Percentiles rank a stretch among this genome's conserved stretches.
These are phyloP conservation scores for Udeniomyces megalosporus DNA, from an alignment of 768 basidiomycete genomes.

Conservation along the genomic window DNA sequence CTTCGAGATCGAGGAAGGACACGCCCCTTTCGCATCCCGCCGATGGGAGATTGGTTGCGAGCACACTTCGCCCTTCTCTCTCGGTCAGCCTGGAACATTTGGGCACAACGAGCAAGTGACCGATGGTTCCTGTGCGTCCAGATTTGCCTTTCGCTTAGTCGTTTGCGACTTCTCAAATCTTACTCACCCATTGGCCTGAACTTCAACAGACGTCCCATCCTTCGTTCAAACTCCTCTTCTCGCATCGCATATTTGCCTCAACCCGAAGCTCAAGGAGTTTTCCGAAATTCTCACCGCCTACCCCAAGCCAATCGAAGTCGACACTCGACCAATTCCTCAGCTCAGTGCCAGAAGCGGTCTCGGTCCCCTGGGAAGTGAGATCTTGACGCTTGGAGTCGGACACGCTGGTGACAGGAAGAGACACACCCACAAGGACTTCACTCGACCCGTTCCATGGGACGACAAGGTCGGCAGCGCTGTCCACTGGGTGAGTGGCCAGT, in stretches of 20 bases:
- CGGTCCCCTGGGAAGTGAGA: background rate
- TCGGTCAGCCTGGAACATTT: background rate
- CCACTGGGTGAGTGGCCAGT: slow-evolving; percentile 10
- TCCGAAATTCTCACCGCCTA: background rate
- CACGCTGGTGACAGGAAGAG: background rate
- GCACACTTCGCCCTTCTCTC: background rate
- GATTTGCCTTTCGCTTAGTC: background rate
- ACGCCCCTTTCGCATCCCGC: background rate
- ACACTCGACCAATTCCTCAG: slow-evolving; percentile 8
- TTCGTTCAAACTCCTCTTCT: slow-evolving; percentile 6
- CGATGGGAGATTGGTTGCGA: slow-evolving; percentile 3
- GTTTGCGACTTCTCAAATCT: background rate
- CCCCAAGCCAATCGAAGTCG: slow-evolving; percentile 5
- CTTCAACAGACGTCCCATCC: slow-evolving; percentile 1
- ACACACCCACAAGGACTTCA: no score
- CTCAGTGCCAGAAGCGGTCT: background rate
- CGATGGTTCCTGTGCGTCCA: slow-evolving; percentile 1
- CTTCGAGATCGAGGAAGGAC: slow-evolving; percentile 7
- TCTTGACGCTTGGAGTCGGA: slow-evolving; percentile 4
- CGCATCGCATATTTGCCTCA: slow-evolving; percentile 1
- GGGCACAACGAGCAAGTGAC: background rate
- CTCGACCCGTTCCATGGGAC: slow-evolving; percentile 1
- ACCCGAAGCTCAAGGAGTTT: background rate
- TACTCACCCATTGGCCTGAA: background rate
- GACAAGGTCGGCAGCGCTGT: background rate